Base-by-base conservation (phyloP, 495 filamentous ascomycete genomes). In the Penicillium cosmopolitanum region DNA sequence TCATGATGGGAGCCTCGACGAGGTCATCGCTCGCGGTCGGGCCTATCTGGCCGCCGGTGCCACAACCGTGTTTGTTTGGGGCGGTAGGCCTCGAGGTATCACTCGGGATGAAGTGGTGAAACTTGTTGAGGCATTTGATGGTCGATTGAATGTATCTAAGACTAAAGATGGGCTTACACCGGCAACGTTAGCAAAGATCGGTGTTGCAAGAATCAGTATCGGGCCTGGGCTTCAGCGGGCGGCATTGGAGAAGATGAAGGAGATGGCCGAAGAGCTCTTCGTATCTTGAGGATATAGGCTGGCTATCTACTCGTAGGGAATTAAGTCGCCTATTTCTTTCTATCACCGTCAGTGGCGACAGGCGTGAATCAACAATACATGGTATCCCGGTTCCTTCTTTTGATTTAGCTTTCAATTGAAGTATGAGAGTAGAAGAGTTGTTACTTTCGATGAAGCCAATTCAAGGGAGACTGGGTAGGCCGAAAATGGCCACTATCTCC, bases 141-240 rank as follows among this genome's bases (percentile, higher is more conserved):
- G 74, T 73, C 4, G 55, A 8, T 56, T 80, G 21, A 69, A 64
- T n/a, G 68, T 76, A 0, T 51, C 56, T 16, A 73, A 81, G 51
- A 50, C 83, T 55, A 66, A 62, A 18, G 5, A 2, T 8, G 42
- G 42, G 1, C 42, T 44, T 9, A 44, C 7, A 2, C 42, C 42
- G 16, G 8, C 42, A 6, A 19, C 16, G 16, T 44, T 44, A 44
- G 42, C 42, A 44, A 5, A 54, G 68, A 33, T 40, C 82, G 15
- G 80, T 77, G 77, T 80, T 16, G 76, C 79, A 21, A 75, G 82
- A 54, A 66, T 83, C 23, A 84, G 80, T 60, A 25, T 73, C 38
- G 74, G 74, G 11, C 74, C 73, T 12, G 67, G 63, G 48, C 47
- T 77, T 50, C 69, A 62, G 48, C 56, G 42, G 18, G 53, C 50